Conservation (phyloP, 2,329 filamentous ascomycete species). For the Colletotrichum neosansevieriae region DNA sequence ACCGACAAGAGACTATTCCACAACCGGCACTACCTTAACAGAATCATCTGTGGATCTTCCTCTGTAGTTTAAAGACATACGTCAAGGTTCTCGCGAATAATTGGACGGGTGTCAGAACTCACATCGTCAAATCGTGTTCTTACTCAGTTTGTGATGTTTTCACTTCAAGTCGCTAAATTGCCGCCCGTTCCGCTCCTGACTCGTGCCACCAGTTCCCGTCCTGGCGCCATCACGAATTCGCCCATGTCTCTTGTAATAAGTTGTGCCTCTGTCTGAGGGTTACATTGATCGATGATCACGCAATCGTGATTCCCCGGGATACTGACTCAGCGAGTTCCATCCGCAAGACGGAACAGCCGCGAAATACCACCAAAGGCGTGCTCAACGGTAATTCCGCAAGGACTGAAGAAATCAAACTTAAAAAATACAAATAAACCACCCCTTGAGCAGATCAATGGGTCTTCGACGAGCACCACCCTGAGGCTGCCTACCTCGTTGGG, state of each 20-base stretch:
- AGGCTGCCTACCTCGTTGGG: neutral
- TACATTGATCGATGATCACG: constrained; percentile 16
- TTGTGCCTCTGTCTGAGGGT: constrained; percentile 6
- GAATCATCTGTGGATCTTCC: no score
- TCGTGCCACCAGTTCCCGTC: neutral
- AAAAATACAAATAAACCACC: neutral
- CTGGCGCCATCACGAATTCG: neutral
- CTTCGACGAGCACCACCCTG: neutral
- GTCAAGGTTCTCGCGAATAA: no score
- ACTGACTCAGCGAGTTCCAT: constrained; percentile 17
- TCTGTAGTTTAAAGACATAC: no score
- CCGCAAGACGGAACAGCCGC: neutral
- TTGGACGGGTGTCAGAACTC: no score
- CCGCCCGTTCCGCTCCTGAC: neutral
- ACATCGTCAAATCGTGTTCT: neutral
- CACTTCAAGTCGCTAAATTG: neutral
- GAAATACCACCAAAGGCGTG: neutral
- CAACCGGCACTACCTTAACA: no score
- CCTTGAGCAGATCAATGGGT: constrained; percentile 5
- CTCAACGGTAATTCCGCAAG: constrained; percentile 25
- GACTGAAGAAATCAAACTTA: constrained; percentile 3
- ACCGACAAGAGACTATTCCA: no score
- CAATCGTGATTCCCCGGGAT: constrained; percentile 18
- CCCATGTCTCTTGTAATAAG: neutral
- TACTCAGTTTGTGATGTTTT: no score